A percentile compares a stretch with the other conserved stretches of the same genome.
Conservation (phyloP, 345 rosid species). For the Gossypium australe region DNA sequence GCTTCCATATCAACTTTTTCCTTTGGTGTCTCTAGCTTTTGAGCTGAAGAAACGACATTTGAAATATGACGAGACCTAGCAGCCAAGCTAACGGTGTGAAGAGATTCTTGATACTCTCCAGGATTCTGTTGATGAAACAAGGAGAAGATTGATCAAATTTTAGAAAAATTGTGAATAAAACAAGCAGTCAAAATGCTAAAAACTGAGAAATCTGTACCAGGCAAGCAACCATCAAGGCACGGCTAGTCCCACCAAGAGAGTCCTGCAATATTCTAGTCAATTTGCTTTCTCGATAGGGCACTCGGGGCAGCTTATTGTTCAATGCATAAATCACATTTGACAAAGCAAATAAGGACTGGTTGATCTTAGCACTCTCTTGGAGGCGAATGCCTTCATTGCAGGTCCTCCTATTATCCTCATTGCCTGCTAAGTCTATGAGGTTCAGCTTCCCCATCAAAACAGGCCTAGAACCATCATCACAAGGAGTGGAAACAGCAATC, state of each 20-base stretch:
- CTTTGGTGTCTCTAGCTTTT: conserved; percentile 56
- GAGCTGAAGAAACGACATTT: conserved; percentile 43
- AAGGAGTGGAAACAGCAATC: conserved; percentile 48
- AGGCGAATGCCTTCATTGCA: conserved; percentile 83
- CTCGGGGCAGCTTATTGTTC: conserved; percentile 61
- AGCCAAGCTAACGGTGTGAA: conserved; percentile 81
- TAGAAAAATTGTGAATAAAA: not conserved
- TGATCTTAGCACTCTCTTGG: conserved; percentile 85
- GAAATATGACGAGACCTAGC: conserved; percentile 84
- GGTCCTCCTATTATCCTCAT: conserved; percentile 87
- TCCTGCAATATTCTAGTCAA: conserved; percentile 89
- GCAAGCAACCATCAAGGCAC: conserved; percentile 86
- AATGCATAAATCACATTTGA: conserved; percentile 87
- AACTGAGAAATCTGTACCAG: conserved; percentile 42
- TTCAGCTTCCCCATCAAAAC: conserved; percentile 64
- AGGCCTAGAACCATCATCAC: conserved; percentile 29
- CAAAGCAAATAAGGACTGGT: conserved; percentile 77
- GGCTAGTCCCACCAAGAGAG: conserved; percentile 88
- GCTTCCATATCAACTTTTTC: conserved; percentile 73
- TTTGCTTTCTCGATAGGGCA: conserved; percentile 92
- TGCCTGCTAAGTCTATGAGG: conserved; percentile 94
- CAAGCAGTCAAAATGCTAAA: not conserved
- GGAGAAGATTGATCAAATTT: not conserved
- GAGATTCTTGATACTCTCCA: conserved; percentile 90
- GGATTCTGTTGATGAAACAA: conserved; percentile 51